Base-by-base conservation (phyloP, 768 basidiomycete species). In the Hydnomerulius pinastri region DNA sequence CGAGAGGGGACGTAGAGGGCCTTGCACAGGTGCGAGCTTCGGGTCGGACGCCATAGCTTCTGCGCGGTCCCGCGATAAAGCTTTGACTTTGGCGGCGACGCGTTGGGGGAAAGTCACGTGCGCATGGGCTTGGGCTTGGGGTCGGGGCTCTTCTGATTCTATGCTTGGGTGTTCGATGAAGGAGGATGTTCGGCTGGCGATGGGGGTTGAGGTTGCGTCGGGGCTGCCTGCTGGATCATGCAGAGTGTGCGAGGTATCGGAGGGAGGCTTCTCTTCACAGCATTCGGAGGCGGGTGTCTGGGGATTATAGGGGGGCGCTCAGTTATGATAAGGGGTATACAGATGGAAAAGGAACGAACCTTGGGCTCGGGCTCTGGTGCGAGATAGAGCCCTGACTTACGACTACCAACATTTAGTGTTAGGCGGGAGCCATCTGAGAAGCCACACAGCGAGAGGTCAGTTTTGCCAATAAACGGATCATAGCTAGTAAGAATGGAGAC, bases 21-120 rank as follows among this genome's bases (percentile, higher is more conserved):
- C 68, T 13, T 66, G 66, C 13, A 69, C 66, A 24, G 66, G 66
- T 3, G 66, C 63, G 28, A 67, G 66, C 50, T 70, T 67, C 12
- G 66, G 68, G 30, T 67, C 63, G n/a, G 54, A 47, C 4, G 51
- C 33, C n/a, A 67, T 67, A 17, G 63, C 61, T 39, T 63, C 61
- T 3, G 39, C 55, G 2, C 63, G 57, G 40, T 67, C 66, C 27
- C 29, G 43, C n/a, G 67, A 57, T 21, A 67, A 55, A 18, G 48
- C 29, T 29, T 51, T 60, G 51, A 54, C 56, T 25, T 56, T 57
- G 45, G 54, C 41, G 13, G 39, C 53, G 30, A 57, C 23, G 2
- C 54, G 57, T 24, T 54, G 46, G 6, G 54, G 40, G 40, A 58
- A 38, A 2, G 53, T 49, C 24, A 40, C 2, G 3, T 39, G n/a